Conservation (phyloP, 345 rosid genomes). For the Citrus unshiu region DNA sequence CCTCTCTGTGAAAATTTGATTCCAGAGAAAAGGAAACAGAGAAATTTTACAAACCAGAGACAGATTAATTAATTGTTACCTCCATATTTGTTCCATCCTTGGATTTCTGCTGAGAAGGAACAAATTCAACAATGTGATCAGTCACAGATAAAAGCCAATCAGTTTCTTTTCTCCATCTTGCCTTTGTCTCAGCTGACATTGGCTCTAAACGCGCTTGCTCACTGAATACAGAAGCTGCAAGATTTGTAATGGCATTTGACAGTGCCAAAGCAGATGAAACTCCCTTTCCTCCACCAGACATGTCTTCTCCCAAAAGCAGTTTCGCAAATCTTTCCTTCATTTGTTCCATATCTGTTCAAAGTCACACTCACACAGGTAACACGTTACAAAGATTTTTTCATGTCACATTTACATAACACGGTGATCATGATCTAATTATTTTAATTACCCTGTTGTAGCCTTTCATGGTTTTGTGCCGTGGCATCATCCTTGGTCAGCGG, state of each 20-base stretch:
- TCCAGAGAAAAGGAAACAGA: neutral
- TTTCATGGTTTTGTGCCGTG: neutral
- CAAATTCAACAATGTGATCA: conserved; percentile 69
- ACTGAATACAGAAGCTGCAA: conserved; percentile 34
- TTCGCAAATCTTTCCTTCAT: conserved; percentile 65
- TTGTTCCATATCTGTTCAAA: conserved; percentile 48
- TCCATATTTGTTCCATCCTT: conserved; percentile 60
- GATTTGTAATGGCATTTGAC: conserved; percentile 44
- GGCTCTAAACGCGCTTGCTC: conserved; percentile 49
- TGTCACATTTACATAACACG: too few relatives aligned
- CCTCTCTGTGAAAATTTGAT: neutral
- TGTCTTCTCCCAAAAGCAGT: conserved; percentile 67
- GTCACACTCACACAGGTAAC: neutral
- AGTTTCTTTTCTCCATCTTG: conserved; percentile 60
- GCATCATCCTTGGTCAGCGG: conserved; percentile 13
- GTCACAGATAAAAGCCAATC: conserved; percentile 71
- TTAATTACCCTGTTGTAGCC: conserved; percentile 27
- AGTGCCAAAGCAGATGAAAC: conserved; percentile 73
- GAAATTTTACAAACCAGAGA: neutral
- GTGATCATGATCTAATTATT: neutral
- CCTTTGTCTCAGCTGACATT: conserved; percentile 53
- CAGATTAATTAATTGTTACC: conserved; percentile 22
- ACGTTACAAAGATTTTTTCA: too few relatives aligned
- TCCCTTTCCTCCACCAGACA: conserved; percentile 77
- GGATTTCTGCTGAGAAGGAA: conserved; percentile 55